Evolutionary conservation across 1,139 yeast species (phyloP).

Genomic region (Kodamaea alishanica): DNA sequence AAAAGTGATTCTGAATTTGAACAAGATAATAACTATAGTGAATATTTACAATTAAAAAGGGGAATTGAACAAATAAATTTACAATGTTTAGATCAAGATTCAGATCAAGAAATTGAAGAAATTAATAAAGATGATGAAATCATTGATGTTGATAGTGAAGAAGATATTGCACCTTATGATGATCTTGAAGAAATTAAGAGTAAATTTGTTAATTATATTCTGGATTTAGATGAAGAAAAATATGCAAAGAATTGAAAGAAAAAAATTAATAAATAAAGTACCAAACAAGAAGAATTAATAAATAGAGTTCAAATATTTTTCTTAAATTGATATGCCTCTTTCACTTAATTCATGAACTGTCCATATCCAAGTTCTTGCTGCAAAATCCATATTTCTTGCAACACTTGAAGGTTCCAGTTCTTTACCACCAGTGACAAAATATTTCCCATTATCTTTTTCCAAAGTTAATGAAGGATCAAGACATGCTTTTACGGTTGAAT

Average conservation of each 20-base stretch:
- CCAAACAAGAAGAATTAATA: constrained; percentile 3
- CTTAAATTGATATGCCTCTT: constrained; percentile 31
- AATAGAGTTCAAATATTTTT: neutral
- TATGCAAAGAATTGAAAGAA: neutral
- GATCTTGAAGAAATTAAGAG: constrained; percentile 11
- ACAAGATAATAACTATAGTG: constrained; percentile 7
- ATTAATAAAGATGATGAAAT: constrained; percentile 4
- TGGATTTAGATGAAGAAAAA: neutral
- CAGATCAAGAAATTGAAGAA: constrained; percentile 1
- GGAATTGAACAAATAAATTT: constrained; percentile 1
- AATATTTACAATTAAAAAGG: constrained; percentile 4
- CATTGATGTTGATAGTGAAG: constrained; percentile 15
- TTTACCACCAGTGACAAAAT: constrained; percentile 58
- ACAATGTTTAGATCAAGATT: neutral
- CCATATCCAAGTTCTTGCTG: constrained; percentile 83
- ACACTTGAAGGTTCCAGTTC: constrained; percentile 53
- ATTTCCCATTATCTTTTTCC: constrained; percentile 65
- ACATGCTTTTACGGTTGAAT: constrained; percentile 63
- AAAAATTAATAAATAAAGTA: neutral
- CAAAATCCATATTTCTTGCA: constrained; percentile 58
- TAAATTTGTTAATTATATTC: constrained; percentile 1
- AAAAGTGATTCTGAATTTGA: constrained; percentile 8
- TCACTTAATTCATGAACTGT: constrained; percentile 59
- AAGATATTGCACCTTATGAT: constrained; percentile 14
- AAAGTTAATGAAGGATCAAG: constrained; percentile 49